These are phyloP conservation scores for Elongisporangium prolatum DNA, from an alignment of 352 stramenopile genomes.

Conservation along the genomic window DNA sequence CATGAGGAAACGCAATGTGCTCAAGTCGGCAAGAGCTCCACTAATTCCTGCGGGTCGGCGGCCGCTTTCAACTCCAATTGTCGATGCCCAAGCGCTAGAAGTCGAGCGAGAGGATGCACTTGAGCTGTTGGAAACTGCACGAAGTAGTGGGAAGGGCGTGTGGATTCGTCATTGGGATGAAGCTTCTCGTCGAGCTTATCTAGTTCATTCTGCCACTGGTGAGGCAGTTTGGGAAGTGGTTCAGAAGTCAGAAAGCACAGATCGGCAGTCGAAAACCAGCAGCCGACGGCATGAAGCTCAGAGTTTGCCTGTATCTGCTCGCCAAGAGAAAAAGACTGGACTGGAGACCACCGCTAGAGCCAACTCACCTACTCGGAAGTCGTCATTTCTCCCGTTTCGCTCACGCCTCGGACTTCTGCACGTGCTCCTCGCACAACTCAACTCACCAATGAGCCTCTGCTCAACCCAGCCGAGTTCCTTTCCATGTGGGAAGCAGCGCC, in stretches of 20 bases:
- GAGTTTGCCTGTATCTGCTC: conserved; percentile 4
- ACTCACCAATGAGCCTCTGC: conserved; percentile 1
- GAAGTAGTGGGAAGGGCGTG: conserved; percentile 15
- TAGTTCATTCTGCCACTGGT: conserved; percentile 63
- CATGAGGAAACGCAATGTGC: conserved; percentile 1
- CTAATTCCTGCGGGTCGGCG: conserved; percentile 3
- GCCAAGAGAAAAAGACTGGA: conserved; percentile 1
- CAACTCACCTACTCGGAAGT: conserved; percentile 24
- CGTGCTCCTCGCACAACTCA: too few species aligned
- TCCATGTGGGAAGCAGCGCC: conserved; percentile 43
- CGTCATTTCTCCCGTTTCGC: conserved; percentile 15
- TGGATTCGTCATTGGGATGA: conserved; percentile 71
- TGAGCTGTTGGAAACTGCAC: neutral
- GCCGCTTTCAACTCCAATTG: conserved; percentile 8
- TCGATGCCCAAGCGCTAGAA: conserved; percentile 3
- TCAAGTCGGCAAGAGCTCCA: neutral
- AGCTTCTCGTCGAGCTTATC: conserved; percentile 37
- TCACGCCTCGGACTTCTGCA: too few species aligned
- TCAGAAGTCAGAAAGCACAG: neutral
- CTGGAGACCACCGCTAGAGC: neutral
- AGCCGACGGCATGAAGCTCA: neutral
- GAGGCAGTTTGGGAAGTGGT: conserved; percentile 73
- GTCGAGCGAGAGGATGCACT: too few species aligned
- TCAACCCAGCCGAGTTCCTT: conserved; percentile 34
- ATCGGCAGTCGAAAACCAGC: conserved; percentile 4